These are phyloP conservation scores for Phialocephala subalpina DNA, from an alignment of 2,329 filamentous ascomycete genomes.

Conservation along the genomic window DNA sequence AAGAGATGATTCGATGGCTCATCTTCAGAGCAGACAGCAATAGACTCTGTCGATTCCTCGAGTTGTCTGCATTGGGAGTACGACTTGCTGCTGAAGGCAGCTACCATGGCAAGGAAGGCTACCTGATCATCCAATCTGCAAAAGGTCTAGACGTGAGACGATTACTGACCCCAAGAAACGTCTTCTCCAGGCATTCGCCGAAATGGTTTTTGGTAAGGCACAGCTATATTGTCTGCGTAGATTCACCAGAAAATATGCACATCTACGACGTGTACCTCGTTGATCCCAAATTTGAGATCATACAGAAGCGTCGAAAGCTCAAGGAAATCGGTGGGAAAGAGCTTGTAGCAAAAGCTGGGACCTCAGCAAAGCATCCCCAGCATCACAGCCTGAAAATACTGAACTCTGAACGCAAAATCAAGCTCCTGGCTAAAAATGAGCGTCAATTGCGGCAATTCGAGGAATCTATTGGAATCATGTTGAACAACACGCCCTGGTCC, in stretches of 20 bases:
- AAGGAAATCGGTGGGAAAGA: slow-evolving; percentile 64
- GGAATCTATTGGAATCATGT: slow-evolving; percentile 89
- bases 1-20: slow-evolving; percentile 93
- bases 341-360: slow-evolving; percentile 56
- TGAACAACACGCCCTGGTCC: slow-evolving; percentile 82
- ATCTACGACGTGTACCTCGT: slow-evolving; percentile 99
- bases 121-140: slow-evolving; percentile 88
- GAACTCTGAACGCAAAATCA: slow-evolving; percentile 92
- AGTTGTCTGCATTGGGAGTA: slow-evolving; percentile 92
- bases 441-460: slow-evolving; percentile 91
- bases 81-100: slow-evolving; percentile 93
- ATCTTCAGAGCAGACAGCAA: slow-evolving; percentile 98
- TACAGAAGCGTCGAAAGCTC: slow-evolving; percentile 71
- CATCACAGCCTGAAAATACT: slow-evolving; percentile 89
- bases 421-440: slow-evolving; percentile 90
- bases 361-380: slow-evolving; percentile 54
- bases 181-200: slow-evolving; percentile 83
- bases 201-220: slow-evolving; percentile 99
- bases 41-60: slow-evolving; percentile 92
- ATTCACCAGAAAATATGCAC: slow-evolving; percentile 97
- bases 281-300: slow-evolving; percentile 84
- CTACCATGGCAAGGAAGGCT: slow-evolving; percentile 97
- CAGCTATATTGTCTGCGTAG: slow-evolving; percentile 97
- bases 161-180: slow-evolving; percentile 78
- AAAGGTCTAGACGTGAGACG: slow-evolving; percentile 88